These are phyloP conservation scores for Picea abies DNA, from an alignment of 83 land plant species.

Conservation along the genomic window DNA sequence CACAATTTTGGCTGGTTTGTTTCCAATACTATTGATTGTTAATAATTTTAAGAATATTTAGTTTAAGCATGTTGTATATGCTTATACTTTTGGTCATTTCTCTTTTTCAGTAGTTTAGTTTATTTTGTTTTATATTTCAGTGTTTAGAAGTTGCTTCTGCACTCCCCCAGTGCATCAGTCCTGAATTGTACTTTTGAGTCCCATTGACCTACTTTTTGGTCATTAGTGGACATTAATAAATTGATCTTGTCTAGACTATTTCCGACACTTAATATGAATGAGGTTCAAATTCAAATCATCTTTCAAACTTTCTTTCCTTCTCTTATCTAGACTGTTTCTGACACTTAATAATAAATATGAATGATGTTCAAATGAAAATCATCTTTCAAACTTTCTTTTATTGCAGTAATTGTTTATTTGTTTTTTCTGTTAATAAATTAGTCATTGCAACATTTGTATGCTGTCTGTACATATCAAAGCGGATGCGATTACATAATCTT, in stretches of 20 bases:
- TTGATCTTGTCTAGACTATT: not conserved
- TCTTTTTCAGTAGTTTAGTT: too few species aligned
- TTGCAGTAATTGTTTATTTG: not conserved
- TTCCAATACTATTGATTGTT: not conserved
- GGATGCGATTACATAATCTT: too few species aligned
- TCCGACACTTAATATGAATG: not conserved
- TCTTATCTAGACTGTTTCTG: not conserved
- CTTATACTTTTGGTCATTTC: too few species aligned
- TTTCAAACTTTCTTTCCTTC: not conserved
- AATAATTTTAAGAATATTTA: too few species aligned
- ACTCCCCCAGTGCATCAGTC: too few species aligned
- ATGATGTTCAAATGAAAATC: not conserved
- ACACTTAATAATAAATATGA: not conserved
- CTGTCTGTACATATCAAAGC: too few species aligned
- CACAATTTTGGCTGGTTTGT: constrained; percentile 73
- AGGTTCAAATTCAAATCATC: not conserved
- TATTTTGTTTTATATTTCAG: too few species aligned
- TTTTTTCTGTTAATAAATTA: not conserved
- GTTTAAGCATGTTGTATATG: too few species aligned
- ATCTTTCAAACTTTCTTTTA: not conserved
- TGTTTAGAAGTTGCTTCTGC: too few species aligned
- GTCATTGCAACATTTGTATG: not conserved
- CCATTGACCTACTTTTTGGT: too few species aligned
- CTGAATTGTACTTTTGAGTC: too few species aligned
- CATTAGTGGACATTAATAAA: too few species aligned